These are phyloP conservation scores for Metschnikowia peoriensis DNA, from an alignment of 805 yeast genomes.

Conservation along the genomic window DNA sequence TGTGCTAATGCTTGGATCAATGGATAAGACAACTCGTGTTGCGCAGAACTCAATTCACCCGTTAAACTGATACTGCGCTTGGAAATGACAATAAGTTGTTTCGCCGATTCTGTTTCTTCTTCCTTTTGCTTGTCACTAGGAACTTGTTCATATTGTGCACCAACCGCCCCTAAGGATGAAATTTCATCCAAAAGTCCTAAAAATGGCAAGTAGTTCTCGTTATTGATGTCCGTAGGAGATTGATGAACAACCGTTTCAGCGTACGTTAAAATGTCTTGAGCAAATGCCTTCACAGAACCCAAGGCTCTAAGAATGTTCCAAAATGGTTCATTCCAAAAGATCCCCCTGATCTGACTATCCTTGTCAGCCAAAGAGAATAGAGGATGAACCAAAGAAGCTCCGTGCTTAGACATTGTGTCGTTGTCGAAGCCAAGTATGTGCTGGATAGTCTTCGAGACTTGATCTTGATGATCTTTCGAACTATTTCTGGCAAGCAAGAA, in stretches of 20 bases:
- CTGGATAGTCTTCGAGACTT: conserved; percentile 20
- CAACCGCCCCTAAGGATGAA: conserved; percentile 77
- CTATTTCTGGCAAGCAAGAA: conserved; percentile 45
- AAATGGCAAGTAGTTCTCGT: conserved; percentile 58
- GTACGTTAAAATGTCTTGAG: conserved; percentile 47
- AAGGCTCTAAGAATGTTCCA: conserved; percentile 55
- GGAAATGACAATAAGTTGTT: conserved; percentile 53
- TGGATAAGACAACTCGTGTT: conserved; percentile 49
- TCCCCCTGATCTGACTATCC: conserved; percentile 34
- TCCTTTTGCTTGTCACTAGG: conserved; percentile 20
- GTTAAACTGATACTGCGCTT: conserved; percentile 64
- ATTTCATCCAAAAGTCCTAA: conserved; percentile 75
- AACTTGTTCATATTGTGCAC: conserved; percentile 69
- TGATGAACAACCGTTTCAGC: conserved; percentile 40
- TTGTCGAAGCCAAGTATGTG: conserved; percentile 30
- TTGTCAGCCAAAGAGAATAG: conserved; percentile 48
- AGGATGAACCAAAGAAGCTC: conserved; percentile 44
- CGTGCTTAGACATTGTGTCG: conserved; percentile 46
- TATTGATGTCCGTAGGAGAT: conserved; percentile 37
- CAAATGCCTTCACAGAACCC: conserved; percentile 44
- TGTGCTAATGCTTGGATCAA: conserved; percentile 80
- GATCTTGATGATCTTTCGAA: conserved; percentile 13
- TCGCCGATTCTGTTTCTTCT: conserved; percentile 48
- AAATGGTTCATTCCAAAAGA: conserved; percentile 40
- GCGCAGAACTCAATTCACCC: conserved; percentile 42